phyloP scores from a whole-genome alignment of 164 flowering plant species.

The Macadamia tetraphylla region DNA sequence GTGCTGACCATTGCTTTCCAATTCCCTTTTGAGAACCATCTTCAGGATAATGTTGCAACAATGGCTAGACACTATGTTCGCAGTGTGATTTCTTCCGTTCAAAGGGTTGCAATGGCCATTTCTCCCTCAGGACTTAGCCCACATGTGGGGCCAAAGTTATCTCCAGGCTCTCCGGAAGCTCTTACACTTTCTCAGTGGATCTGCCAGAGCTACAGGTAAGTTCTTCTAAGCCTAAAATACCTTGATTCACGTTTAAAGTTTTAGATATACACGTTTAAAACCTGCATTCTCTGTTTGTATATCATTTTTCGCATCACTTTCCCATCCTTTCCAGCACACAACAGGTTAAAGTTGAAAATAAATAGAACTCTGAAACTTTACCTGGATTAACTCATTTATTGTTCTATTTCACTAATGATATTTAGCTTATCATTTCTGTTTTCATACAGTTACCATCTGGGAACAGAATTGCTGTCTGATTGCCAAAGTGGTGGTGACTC shows the following conservation, averaged over 20 bases:
- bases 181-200: slow-evolving; percentile 87
- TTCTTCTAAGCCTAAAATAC: slow-evolving; percentile 5
- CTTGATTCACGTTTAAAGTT: no score
- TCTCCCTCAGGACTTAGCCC: slow-evolving; percentile 68
- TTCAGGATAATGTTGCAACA: slow-evolving; percentile 68
- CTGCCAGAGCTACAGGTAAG: slow-evolving; percentile 86
- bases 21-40: slow-evolving; percentile 76
- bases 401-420: not conserved
- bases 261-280: no score
- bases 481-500: slow-evolving; percentile 40
- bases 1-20: slow-evolving; percentile 94
- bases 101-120: slow-evolving; percentile 86
- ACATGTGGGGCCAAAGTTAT: slow-evolving; percentile 44
- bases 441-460: slow-evolving; percentile 56
- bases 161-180: slow-evolving; percentile 85
- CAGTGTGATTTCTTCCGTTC: slow-evolving; percentile 84
- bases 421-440: not conserved
- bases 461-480: slow-evolving; percentile 63
- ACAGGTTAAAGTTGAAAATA: no score
- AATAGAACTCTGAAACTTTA: no score
- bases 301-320: no score
- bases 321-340: no score
- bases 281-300: no score
- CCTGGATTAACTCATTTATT: not conserved
- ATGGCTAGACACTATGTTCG: slow-evolving; percentile 95